These are phyloP conservation scores for Aureobasidium sp. DNA, from an alignment of 2,329 filamentous ascomycete species.

Conservation along the genomic window DNA sequence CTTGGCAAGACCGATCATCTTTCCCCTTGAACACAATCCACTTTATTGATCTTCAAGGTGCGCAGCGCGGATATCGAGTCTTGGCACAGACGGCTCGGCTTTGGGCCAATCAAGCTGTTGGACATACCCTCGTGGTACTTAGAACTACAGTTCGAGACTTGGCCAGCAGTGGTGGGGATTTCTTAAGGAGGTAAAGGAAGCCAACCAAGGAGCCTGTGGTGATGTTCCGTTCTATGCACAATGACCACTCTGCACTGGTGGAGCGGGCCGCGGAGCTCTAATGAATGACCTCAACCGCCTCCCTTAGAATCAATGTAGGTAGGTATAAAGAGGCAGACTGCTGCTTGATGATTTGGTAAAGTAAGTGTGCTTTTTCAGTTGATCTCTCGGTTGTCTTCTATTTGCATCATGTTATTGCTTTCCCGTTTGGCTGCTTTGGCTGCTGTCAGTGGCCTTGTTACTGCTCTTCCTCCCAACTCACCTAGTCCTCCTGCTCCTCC, in stretches of 20 bases:
- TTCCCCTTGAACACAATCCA: not conserved
- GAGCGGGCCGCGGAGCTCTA: not conserved
- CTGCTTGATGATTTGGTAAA: not conserved
- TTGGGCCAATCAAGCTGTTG: not conserved
- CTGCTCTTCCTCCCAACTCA: not conserved
- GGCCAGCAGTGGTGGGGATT: not conserved
- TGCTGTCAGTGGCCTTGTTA: not conserved
- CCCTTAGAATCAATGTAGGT: not conserved
- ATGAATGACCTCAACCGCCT: not conserved
- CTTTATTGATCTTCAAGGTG: not conserved
- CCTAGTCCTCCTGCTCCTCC: not conserved
- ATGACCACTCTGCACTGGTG: not conserved
- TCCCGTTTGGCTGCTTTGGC: conserved; percentile 9
- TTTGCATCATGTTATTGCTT: not conserved
- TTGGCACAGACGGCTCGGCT: not conserved
- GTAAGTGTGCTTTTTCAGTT: not conserved
- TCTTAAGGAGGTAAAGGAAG: not conserved
- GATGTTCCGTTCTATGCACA: not conserved
- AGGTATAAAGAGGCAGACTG: not conserved
- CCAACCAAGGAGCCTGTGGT: not conserved
- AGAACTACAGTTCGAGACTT: not conserved
- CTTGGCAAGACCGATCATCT: not conserved
- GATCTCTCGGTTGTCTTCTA: not conserved
- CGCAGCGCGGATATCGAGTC: not conserved
- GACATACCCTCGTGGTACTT: not conserved